Evolutionary conservation across 352 stramenopile genomes (phyloP), one percentile per base, ranked within the genome.

Genomic region (Phytopythium delawarense): DNA sequence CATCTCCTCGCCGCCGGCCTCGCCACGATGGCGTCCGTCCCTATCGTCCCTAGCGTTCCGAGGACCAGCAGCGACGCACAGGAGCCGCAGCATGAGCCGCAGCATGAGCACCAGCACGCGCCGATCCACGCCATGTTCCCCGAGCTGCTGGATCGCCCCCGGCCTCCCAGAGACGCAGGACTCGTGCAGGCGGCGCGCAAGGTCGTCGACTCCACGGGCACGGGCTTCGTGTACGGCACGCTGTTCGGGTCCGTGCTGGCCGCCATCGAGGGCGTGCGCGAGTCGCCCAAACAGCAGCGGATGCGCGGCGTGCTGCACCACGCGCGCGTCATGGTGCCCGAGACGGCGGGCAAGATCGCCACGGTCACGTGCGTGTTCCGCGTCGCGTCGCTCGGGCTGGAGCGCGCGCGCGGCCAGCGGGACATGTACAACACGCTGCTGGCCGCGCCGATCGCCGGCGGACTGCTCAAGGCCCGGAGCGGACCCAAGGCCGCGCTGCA

Each of bases 371-470:
- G 66, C 35, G 37, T 74, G 2, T 82, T 79, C 48, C 71, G 69
- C 20, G 20, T 72, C 34, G 58, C 61, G 21, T 57, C 69, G 18
- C 46, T 72, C 35, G 59, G 48, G 5, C 61, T 79, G 9, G 70
- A 78, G 45, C 49, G 59, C 15, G 50, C 66, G 15, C 66, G 66
- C 0, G 62, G 70, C 46, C 67, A 66, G 39, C 28, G 65, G 21
- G 74, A 82, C 66, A 67, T 78, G 60, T 75, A 64, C 69, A 72
- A 79, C 58, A 74, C 73, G 23, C 32, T 78, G 32, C 35, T 76
- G 5, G 71, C 74, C 8, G 74, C 69, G 30, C 69, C 71, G 3
- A 49, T 70, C 46, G 64, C 66, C 12, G 71, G 74, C 7, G 61
- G 66, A 11, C 39, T 77, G 52, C 48, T 80, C n/a, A 75, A 72